phyloP scores from a whole-genome alignment of 2,329 filamentous ascomycete genomes.

The Chrysoporthe austroafricana region DNA sequence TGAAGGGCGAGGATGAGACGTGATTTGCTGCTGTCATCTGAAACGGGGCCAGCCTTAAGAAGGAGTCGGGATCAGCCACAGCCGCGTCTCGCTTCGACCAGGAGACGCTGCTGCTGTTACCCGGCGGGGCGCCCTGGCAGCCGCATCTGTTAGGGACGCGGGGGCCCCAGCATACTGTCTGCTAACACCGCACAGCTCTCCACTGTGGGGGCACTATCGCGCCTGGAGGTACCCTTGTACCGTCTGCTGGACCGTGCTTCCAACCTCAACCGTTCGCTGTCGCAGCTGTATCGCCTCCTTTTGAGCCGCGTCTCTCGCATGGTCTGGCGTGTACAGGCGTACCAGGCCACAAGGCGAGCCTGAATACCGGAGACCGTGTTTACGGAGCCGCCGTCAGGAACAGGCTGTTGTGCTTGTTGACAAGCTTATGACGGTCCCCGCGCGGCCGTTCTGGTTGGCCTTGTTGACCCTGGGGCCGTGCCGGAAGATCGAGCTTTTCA shows the following conservation, averaged over 20 bases:
- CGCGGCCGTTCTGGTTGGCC: neutral
- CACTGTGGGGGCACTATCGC: slow-evolving; percentile 8
- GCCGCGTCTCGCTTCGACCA: slow-evolving; percentile 28
- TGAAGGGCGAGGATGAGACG: slow-evolving; percentile 10
- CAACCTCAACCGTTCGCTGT: slow-evolving; percentile 10
- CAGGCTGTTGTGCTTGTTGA: neutral
- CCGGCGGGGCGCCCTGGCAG: neutral
- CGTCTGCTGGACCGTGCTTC: neutral
- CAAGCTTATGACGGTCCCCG: neutral
- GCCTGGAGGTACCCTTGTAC: slow-evolving; percentile 3
- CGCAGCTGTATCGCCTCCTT: neutral
- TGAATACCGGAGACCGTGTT: neutral
- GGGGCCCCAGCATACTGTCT: neutral
- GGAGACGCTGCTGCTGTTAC: slow-evolving; percentile 16
- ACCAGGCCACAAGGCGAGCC: neutral
- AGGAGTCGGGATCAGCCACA: slow-evolving; percentile 26
- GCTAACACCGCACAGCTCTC: slow-evolving; percentile 11
- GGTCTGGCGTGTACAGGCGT: neutral
- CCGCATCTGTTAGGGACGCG: neutral
- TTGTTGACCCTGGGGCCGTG: neutral
- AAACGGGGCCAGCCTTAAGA: slow-evolving; percentile 19
- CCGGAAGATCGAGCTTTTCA: neutral
- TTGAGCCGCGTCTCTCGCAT: neutral
- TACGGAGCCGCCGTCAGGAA: neutral
- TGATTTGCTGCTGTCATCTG: slow-evolving; percentile 23